phyloP scores from a whole-genome alignment of 2,329 filamentous ascomycete genomes.

The Acrodontium crateriforme region DNA sequence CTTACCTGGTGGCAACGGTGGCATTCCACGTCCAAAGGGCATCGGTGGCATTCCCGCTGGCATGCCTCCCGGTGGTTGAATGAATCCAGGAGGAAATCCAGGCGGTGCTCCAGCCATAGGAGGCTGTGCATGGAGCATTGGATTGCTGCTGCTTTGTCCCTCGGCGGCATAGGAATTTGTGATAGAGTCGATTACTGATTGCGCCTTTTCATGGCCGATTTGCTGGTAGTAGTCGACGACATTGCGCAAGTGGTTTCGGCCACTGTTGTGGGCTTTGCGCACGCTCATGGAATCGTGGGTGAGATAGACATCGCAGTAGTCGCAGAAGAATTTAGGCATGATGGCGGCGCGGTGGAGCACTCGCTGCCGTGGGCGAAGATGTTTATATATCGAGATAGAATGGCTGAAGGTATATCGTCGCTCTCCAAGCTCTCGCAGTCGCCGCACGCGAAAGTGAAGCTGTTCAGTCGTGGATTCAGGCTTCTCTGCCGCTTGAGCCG shows the following conservation, averaged over 20 bases:
- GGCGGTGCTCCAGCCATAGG: constrained; percentile 8
- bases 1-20: constrained; percentile 7
- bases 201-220: constrained; percentile 96
- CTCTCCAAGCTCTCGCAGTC: too few species aligned
- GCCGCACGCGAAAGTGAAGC: too few species aligned
- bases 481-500: too few species aligned
- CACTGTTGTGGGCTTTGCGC: constrained; percentile 94
- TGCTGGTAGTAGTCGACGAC: constrained; percentile 98
- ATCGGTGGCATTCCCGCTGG: constrained; percentile 13
- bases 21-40: constrained; percentile 9
- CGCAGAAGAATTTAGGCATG: constrained; percentile 39
- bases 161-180: constrained; percentile 90
- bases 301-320: constrained; percentile 99
- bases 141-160: constrained; percentile 75
- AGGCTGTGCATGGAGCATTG: constrained; percentile 45
- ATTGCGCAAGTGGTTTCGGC: constrained; percentile 91
- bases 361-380: too few species aligned
- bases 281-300: constrained; percentile 99
- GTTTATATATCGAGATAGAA: too few species aligned
- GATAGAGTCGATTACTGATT: constrained; percentile 96
- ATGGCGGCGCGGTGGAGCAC: constrained; percentile 5
- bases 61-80: constrained; percentile 18
- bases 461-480: too few species aligned
- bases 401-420: too few species aligned
- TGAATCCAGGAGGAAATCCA: constrained; percentile 11